Base-by-base conservation (phyloP, 306 rosid species). In the Pyrus communis region DNA sequence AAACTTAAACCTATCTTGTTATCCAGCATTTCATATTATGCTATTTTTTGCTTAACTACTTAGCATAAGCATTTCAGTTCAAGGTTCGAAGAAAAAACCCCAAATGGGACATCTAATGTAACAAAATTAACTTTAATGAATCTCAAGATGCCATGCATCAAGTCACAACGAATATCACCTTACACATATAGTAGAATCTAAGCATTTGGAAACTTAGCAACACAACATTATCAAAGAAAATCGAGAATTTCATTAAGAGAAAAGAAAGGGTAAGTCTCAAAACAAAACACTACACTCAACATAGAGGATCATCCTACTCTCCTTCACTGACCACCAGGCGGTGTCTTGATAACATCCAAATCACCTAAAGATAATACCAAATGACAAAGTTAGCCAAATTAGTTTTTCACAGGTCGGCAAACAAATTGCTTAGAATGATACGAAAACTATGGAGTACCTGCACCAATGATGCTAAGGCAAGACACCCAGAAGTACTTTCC, bases 401-500 rank as follows among this genome's bases (percentile, higher is more conserved):
- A 2, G 46, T 70, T 64, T 17, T 25, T 15, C 18, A 4, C 4
- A 28, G 18, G 30, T 2, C 7, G 0, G 0, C 4, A n/a, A 43
- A 31, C 33, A 18, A 4, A 49, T 6, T 1, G 14, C 22, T 4
- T 31, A 40, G 14, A 15, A 46, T 42, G 7, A 43, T 9, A 76
- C 59, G 4, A 30, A 17, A 76, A 1, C 40, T 40, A 15, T 9
- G 42, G 15, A 33, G 12, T 64, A 86, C 89, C 89, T 60, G 86
- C 77, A 70, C 83, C 87, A 0, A 86, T 22, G 33, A 86, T 86
- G 81, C 89, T 82, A 22, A 86, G 83, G 75, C 89, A 86, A 0
- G 89, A 86, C 8, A 86, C 89, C 0, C 87, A 83, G 77, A 64
- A 86, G 22, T 86, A 86, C 85, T 86, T 86, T n/a, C 89, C 89